Base-by-base conservation (phyloP, 2,329 filamentous ascomycete genomes). In the Pseudogymnoascus sp. region DNA sequence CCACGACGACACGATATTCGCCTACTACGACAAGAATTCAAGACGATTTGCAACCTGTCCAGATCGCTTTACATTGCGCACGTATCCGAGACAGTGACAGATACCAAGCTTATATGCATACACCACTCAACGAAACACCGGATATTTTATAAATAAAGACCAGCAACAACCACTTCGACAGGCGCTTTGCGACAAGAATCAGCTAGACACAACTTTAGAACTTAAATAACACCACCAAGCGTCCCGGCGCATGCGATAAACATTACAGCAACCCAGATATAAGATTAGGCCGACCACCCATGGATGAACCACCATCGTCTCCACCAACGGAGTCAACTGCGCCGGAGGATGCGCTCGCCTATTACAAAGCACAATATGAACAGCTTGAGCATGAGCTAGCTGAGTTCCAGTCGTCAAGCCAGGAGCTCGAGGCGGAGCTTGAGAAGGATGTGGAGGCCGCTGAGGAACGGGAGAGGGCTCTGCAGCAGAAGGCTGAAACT, bases 281-380 rank as follows among this genome's bases (percentile, higher is more conserved):
- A 17, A 33, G 10, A 56, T 35, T 35, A 35, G 50, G 50, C 50
- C 29, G 35, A 35, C 50, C 29, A 56, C 11, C 50, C 50, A 56
- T 56, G 50, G 50, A 70, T 65, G 85, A 87, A 72, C 80, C 81
- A 69, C 84, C 84, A 5, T 88, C 85, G 5, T 88, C 85, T 59
- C 85, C 85, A 62, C 84, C 83, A 10, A 78, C 77, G 71, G 82
- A 80, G 71, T 75, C 78, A 61, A 75, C 83, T 62, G 81, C 75
- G 62, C 74, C 82, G 60, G 88, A 92, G 72, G 90, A 95, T 72
- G 89, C 93, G 66, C 82, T 99, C 61, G 83, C 88, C 64, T 97
- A 95, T 84, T 99, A 97, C 84, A 99, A 99, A 80, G 78, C 86
- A 62, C 93, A 97, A 75, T 97, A 97, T 78, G 92, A 96, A 77